These are phyloP conservation scores for Blepharisma undulans DNA, from an alignment of 169 alveolate genomes.

Conservation along the genomic window DNA sequence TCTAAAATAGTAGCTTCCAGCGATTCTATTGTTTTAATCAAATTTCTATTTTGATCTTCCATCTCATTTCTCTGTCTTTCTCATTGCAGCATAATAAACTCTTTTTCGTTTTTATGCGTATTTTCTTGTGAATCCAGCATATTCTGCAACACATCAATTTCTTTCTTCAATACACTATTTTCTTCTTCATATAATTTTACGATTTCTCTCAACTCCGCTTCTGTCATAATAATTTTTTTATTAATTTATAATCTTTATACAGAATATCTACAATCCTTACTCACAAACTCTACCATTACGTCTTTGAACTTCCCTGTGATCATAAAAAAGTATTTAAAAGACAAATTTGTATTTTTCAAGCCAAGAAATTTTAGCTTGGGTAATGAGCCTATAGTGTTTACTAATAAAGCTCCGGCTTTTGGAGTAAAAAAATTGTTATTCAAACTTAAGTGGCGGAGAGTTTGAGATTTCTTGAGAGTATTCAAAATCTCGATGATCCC, in stretches of 20 bases:
- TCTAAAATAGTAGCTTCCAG: background rate
- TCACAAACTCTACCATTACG: background rate
- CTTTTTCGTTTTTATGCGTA: background rate
- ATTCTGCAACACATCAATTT: background rate
- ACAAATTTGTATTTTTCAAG: background rate
- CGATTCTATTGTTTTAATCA: background rate
- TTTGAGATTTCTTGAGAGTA: background rate
- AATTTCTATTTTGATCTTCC: background rate
- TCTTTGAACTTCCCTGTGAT: background rate
- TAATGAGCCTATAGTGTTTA: background rate
- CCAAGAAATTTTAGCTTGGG: background rate
- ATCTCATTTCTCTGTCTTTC: background rate
- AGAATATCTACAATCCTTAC: background rate
- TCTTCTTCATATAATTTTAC: background rate
- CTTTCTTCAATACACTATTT: background rate
- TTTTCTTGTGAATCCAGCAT: background rate
- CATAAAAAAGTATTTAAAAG: background rate
- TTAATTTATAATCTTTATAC: background rate
- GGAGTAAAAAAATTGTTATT: background rate
- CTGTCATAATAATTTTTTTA: background rate
- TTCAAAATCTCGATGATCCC: background rate
- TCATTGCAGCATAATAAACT: background rate
- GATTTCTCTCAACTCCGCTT: background rate
- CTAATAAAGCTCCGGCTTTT: background rate
- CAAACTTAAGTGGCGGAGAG: background rate